These are phyloP conservation scores for Cinchona pubescens DNA, from an alignment of 257 asterid species.

Conservation along the genomic window DNA sequence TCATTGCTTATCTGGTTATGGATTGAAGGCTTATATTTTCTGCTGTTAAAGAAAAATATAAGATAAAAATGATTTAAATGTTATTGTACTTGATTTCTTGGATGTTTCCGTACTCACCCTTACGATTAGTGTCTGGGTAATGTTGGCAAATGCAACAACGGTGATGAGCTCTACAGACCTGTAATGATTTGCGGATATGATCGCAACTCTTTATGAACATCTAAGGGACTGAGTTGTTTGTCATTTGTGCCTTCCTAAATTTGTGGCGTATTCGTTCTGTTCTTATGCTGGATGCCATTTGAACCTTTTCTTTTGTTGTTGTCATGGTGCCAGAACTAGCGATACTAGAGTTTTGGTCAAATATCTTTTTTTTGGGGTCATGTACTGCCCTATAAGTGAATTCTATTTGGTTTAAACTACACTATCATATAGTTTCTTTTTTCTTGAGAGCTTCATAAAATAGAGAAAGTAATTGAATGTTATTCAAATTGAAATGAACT, in stretches of 20 bases:
- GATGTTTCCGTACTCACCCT: not conserved
- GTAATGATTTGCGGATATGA: constrained; percentile 29
- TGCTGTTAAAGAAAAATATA: not conserved
- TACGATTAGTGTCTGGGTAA: not conserved
- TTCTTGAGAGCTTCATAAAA: not conserved
- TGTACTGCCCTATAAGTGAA: not conserved
- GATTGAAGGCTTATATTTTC: not conserved
- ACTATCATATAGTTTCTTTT: not conserved
- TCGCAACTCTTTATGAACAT: constrained; percentile 29
- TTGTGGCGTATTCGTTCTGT: not conserved
- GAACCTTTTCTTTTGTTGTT: not conserved
- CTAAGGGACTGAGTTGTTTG: constrained; percentile 36
- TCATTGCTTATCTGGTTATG: not conserved
- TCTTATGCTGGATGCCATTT: not conserved
- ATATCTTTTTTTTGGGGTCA: too few relatives aligned
- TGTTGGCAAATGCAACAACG: constrained; percentile 8
- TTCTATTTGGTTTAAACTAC: not conserved
- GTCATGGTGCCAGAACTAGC: not conserved
- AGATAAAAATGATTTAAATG: not conserved
- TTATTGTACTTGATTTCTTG: not conserved
- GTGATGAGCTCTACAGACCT: constrained; percentile 33
- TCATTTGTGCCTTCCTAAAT: not conserved
- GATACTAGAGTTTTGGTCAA: not conserved
- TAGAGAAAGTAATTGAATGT: not conserved
- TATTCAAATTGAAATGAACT: not conserved